These are phyloP conservation scores for Pyrenophora tritici-repentis DNA, from an alignment of 2,329 filamentous ascomycete species.

Conservation along the genomic window DNA sequence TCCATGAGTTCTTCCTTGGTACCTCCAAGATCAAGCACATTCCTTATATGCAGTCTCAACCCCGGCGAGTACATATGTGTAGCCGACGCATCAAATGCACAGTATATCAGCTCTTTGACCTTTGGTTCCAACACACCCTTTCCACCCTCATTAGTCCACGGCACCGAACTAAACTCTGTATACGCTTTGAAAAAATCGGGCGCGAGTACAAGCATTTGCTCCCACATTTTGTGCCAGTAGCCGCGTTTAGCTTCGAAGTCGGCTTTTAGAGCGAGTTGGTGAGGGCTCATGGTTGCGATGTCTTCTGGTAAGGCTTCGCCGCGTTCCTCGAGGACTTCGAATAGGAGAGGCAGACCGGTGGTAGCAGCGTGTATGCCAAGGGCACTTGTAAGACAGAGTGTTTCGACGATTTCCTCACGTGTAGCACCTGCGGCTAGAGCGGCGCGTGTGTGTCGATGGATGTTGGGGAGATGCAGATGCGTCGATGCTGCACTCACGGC, in stretches of 20 bases:
- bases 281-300: conserved; percentile 43
- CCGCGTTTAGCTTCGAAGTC: conserved; percentile 54
- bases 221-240: conserved; percentile 55
- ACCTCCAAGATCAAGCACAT: conserved; percentile 54
- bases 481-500: conserved; percentile 53
- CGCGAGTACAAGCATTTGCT: conserved; percentile 51
- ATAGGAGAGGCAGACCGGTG: conserved; percentile 53
- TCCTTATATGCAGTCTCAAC: conserved; percentile 56
- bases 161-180: conserved; percentile 53
- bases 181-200: conserved; percentile 57
- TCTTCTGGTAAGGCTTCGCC: conserved; percentile 39
- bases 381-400: conserved; percentile 51
- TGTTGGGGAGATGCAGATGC: conserved; percentile 52
- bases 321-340: conserved; percentile 54
- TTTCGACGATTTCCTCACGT: conserved; percentile 52
- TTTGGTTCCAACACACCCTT: conserved; percentile 51
- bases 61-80: conserved; percentile 56
- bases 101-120: conserved; percentile 56
- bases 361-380: conserved; percentile 56
- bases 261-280: conserved; percentile 46
- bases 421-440: conserved; percentile 51
- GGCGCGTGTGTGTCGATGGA: conserved; percentile 48
- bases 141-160: conserved; percentile 45
- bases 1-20: conserved; percentile 56
- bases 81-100: conserved; percentile 54